These are phyloP conservation scores for Triangularia verruculosa DNA, from an alignment of 2,329 filamentous ascomycete genomes.

Conservation along the genomic window DNA sequence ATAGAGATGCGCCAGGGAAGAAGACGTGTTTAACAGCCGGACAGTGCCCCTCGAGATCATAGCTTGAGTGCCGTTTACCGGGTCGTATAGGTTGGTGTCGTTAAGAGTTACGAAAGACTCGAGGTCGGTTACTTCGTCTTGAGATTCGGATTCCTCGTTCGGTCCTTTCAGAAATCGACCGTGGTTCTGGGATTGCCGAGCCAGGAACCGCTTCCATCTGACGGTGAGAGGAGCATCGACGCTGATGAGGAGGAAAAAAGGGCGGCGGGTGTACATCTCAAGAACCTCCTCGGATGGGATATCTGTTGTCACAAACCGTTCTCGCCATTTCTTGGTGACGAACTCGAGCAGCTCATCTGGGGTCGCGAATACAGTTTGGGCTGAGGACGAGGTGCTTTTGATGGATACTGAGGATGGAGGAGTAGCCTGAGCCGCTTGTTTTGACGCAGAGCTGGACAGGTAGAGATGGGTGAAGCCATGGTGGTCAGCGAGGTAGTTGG, in stretches of 20 bases:
- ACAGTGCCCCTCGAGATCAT: conserved; percentile 80
- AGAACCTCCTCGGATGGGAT: conserved; percentile 70
- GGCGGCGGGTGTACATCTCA: conserved; percentile 72
- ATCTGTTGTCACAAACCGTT: conserved; percentile 82
- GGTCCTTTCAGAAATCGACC: neutral
- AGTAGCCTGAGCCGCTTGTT: neutral
- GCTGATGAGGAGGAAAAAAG: conserved; percentile 90
- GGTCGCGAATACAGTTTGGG: conserved; percentile 49
- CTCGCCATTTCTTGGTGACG: conserved; percentile 79
- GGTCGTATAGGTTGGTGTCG: conserved; percentile 74
- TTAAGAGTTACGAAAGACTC: conserved; percentile 56
- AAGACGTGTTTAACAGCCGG: conserved; percentile 80
- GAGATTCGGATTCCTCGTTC: neutral
- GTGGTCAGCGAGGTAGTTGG: conserved; percentile 78
- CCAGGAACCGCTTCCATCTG: conserved; percentile 71
- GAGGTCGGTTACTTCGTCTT: conserved; percentile 36
- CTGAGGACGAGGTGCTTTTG: neutral
- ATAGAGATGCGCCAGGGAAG: conserved; percentile 68
- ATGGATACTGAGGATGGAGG: neutral
- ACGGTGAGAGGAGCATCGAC: conserved; percentile 85
- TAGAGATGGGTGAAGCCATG: conserved; percentile 76
- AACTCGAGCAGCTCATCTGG: conserved; percentile 73
- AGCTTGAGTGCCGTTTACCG: conserved; percentile 62
- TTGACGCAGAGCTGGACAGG: conserved; percentile 39
- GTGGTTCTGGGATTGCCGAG: conserved; percentile 25